Evolutionary conservation across 140 eudicot species (phyloP).

Genomic region (Cichorium intybus): DNA sequence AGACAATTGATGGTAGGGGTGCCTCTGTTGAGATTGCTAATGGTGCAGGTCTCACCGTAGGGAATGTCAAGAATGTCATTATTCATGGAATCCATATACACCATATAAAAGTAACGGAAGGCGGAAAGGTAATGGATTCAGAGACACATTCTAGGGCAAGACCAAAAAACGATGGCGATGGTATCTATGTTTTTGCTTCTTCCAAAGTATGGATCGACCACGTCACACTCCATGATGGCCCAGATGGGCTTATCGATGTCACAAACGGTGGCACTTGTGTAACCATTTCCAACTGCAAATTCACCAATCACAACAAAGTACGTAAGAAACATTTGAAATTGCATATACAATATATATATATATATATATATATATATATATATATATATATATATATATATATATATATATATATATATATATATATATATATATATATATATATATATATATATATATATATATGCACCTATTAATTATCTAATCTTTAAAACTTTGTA

Average conservation of each 20-base stretch:
- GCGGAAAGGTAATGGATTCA: constrained; percentile 36
- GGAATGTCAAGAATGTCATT: constrained; percentile 39
- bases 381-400: too few species aligned
- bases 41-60: constrained; percentile 25
- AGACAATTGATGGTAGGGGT: constrained; percentile 50
- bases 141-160: constrained; percentile 27
- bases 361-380: too few species aligned
- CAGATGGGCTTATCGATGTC: constrained; percentile 67
- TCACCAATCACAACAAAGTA: constrained; percentile 47
- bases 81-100: constrained; percentile 37
- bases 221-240: constrained; percentile 36
- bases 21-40: constrained; percentile 31
- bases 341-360: not conserved
- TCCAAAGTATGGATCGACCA: constrained; percentile 65
- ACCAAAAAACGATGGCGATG: constrained; percentile 49
- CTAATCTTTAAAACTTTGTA: not conserved
- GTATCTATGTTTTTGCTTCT: constrained; percentile 37
- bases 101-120: constrained; percentile 23
- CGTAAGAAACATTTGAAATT: not conserved
- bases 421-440: too few species aligned
- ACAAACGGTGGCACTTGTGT: constrained; percentile 46
- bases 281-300: constrained; percentile 68
- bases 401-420: too few species aligned
- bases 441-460: too few species aligned
- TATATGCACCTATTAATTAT: not conserved